Conservation (phyloP, 768 basidiomycete species). For the Rhizopogon sp. region DNA sequence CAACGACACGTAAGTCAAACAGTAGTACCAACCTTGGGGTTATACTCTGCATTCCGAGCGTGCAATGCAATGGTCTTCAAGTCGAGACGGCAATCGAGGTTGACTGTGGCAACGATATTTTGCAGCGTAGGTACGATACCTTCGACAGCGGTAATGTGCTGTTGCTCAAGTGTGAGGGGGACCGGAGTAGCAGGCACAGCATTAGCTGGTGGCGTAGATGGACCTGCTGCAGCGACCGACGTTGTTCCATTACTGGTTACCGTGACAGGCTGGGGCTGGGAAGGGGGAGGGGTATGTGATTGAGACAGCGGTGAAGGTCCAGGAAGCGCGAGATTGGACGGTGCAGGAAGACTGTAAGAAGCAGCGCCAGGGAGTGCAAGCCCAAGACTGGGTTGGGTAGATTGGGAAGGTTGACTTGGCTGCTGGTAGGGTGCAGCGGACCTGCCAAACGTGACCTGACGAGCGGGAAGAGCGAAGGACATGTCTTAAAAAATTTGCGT, state of each 20-base stretch:
- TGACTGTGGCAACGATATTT: slow-evolving; percentile 99
- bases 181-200: slow-evolving; percentile 64
- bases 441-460: slow-evolving; percentile 74
- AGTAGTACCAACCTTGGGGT: slow-evolving; percentile 90
- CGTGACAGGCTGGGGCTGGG: slow-evolving; percentile 20
- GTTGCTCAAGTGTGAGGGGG: slow-evolving; percentile 82
- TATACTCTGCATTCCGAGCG: slow-evolving; percentile 98
- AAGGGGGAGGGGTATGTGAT: slow-evolving; percentile 28
- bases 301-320: slow-evolving; percentile 53
- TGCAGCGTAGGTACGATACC: slow-evolving; percentile 99
- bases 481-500: slow-evolving; percentile 24
- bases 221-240: slow-evolving; percentile 46
- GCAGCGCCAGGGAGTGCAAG: slow-evolving; percentile 51
- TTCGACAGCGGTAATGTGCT: slow-evolving; percentile 94
- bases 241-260: slow-evolving; percentile 25
- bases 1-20: slow-evolving; percentile 30
- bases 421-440: slow-evolving; percentile 43
- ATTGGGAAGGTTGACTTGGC: slow-evolving; percentile 35
- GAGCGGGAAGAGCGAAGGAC: slow-evolving; percentile 70
- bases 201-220: slow-evolving; percentile 47
- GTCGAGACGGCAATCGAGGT: slow-evolving; percentile 93
- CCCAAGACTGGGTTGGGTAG: slow-evolving; percentile 39
- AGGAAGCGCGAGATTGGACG: slow-evolving; percentile 45
- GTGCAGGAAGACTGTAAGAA: slow-evolving; percentile 38
- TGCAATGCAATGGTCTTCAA: slow-evolving; percentile 98